phyloP scores from a whole-genome alignment of 768 basidiomycete species.

The Agrocybe praecox region DNA sequence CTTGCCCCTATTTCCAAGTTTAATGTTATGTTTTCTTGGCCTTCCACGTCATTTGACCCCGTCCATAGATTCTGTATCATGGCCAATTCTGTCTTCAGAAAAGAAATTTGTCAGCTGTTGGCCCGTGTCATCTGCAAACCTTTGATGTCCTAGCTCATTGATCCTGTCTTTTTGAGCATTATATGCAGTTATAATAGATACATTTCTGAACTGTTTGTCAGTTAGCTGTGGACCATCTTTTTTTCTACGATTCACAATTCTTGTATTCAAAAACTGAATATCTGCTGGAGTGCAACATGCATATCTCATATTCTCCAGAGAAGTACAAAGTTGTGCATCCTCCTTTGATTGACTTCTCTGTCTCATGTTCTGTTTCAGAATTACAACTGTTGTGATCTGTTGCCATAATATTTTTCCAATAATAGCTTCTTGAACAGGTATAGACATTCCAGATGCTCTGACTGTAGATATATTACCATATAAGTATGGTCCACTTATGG shows the following conservation, averaged over 20 bases:
- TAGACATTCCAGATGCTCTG: neutral
- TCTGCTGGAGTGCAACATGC: constrained; percentile 27
- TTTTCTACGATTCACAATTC: constrained; percentile 20
- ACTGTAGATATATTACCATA: no score
- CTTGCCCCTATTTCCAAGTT: neutral
- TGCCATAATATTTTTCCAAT: constrained; percentile 33
- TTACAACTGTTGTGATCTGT: constrained; percentile 35
- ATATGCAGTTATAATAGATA: constrained; percentile 33
- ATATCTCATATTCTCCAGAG: constrained; percentile 35
- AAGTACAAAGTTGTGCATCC: constrained; percentile 26
- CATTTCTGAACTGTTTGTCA: constrained; percentile 24
- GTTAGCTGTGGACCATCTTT: constrained; percentile 10
- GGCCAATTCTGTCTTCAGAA: constrained; percentile 16
- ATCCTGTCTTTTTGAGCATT: constrained; percentile 34
- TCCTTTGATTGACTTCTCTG: constrained; percentile 19
- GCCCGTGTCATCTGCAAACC: constrained; percentile 30
- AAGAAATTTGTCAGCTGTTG: constrained; percentile 27
- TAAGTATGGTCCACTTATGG: constrained; percentile 14
- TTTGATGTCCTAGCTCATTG: constrained; percentile 24
- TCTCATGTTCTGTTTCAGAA: constrained; percentile 35
- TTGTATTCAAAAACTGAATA: constrained; percentile 26
- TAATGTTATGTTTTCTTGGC: no score
- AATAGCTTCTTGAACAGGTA: constrained; percentile 16
- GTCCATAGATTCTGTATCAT: no score
- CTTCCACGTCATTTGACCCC: no score